Conservation (phyloP, 257 asterid genomes). For the Solanum phureja region DNA sequence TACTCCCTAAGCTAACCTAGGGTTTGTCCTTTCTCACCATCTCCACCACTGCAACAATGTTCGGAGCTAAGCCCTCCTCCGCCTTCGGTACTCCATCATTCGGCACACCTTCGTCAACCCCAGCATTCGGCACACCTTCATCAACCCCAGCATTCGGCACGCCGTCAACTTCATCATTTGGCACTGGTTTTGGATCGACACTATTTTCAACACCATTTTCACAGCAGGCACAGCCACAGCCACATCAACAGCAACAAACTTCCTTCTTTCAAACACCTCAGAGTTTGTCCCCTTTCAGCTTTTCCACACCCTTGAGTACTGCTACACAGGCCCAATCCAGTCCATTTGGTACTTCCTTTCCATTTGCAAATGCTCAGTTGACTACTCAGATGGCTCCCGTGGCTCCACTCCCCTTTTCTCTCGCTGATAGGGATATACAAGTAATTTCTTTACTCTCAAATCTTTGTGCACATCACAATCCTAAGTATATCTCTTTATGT, state of each 20-base stretch:
- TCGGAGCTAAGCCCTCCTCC: constrained; percentile 47
- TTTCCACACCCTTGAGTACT: constrained; percentile 38
- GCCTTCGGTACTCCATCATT: constrained; percentile 24
- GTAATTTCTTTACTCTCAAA: constrained; percentile 16
- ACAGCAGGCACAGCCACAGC: constrained; percentile 46
- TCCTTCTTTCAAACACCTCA: constrained; percentile 60
- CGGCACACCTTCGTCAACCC: constrained; percentile 15
- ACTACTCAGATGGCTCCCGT: constrained; percentile 99
- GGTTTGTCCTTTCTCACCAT: background rate
- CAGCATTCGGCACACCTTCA: constrained; percentile 37
- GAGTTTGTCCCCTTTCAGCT: constrained; percentile 39
- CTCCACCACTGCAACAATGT: constrained; percentile 17
- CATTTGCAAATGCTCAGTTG: constrained; percentile 59
- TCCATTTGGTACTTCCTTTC: constrained; percentile 35
- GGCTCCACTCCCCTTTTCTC: constrained; percentile 84
- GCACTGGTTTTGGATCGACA: constrained; percentile 53
- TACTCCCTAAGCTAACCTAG: background rate
- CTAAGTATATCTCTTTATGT: background rate
- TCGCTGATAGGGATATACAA: constrained; percentile 92
- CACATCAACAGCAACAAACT: constrained; percentile 28
- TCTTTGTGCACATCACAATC: background rate
- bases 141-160: constrained; percentile 37
- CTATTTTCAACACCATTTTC: constrained; percentile 68
- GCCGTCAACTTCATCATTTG: constrained; percentile 61
- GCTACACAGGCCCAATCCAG: constrained; percentile 38